A percentile compares a stretch with the other conserved stretches of the same genome.
These are phyloP conservation scores for Diaporthe caulivora DNA, from an alignment of 2,329 filamentous ascomycete genomes.

Conservation along the genomic window DNA sequence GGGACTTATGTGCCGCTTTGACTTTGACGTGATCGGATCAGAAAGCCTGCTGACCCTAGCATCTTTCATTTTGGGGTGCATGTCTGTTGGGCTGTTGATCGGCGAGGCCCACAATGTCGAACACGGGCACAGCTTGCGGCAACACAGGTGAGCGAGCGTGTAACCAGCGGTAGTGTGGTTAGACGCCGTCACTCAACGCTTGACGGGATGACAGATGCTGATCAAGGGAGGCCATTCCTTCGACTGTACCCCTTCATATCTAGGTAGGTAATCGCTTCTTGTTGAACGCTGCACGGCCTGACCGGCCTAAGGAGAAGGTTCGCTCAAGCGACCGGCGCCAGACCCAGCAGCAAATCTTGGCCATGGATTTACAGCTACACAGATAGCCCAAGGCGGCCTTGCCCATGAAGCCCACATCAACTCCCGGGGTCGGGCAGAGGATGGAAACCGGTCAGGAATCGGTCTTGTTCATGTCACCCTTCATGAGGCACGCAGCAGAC, in stretches of 20 bases:
- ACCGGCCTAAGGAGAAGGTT: not conserved
- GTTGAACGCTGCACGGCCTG: not conserved
- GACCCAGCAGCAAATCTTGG: not conserved
- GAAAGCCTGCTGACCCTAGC: not conserved
- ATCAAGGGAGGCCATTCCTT: not conserved
- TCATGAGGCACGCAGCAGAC: not conserved
- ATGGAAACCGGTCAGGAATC: not conserved
- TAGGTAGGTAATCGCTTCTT: slow-evolving; percentile 1
- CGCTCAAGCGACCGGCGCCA: not conserved
- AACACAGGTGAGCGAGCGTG: slow-evolving; percentile 21
- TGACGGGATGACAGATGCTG: slow-evolving; percentile 14
- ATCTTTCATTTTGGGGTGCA: not conserved
- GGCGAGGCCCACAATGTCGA: slow-evolving; percentile 7
- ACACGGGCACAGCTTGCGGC: slow-evolving; percentile 10
- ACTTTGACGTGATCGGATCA: not conserved
- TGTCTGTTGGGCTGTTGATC: slow-evolving; percentile 18
- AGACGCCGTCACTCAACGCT: not conserved
- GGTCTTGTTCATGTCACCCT: not conserved
- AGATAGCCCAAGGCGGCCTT: not conserved
- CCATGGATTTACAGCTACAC: not conserved
- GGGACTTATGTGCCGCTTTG: not conserved
- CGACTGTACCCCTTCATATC: no score
- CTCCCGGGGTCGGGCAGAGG: not conserved
- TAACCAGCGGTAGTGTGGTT: slow-evolving; percentile 6
- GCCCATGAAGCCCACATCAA: not conserved